Evolutionary conservation across 2,329 filamentous ascomycete genomes (phyloP), one percentile per base, ranked within the genome.

Genomic region (Didymella keratinophila): DNA sequence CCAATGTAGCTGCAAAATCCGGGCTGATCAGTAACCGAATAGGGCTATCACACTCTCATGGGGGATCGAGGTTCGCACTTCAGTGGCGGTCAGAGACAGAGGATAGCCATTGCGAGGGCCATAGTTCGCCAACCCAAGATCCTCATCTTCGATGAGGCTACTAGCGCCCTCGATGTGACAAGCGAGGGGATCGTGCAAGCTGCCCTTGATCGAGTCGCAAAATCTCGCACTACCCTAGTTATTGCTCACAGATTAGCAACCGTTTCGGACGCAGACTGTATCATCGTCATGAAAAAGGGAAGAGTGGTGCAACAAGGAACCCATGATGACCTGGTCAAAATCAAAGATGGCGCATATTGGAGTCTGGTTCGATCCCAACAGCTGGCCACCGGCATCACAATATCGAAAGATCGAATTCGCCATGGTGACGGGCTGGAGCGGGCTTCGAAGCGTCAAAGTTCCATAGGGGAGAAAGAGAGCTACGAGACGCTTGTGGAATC

Each of bases 191-290:
- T 96, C 9, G 94, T 97, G 2, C 94, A 97, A 76, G 91, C 90
- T 34, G 94, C 94, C 18, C 83, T 98, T 14, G 92, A 97, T 69
- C 89, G 86, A 46, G 93, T 93, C 25, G 84, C 93, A 1, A 84
- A 89, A 61, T 92, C 92, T 23, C 86, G 94, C 52, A 98, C 94
- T 0, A 97, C 94, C 4, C 96, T 97, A 68, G 90, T 93, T 9
- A 97, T 98, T 76, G 94, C 94, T 46, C 94, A 98, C 79, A 88
- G 93, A 67, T 82, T 98, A 11, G 96, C 92, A 0, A 97, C 94
- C 7, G 96, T 97, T 79, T 92, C 87, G 71, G 86, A 89, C 63
- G 91, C 91, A 2, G 88, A 94, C 70, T 86, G 34, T 20, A 95
- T 95, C 56, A 81, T 92, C 8, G 91, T 95, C 1, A 76, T 95